phyloP scores from a whole-genome alignment of 129 eudicot species.

The Cynara cardunculus region DNA sequence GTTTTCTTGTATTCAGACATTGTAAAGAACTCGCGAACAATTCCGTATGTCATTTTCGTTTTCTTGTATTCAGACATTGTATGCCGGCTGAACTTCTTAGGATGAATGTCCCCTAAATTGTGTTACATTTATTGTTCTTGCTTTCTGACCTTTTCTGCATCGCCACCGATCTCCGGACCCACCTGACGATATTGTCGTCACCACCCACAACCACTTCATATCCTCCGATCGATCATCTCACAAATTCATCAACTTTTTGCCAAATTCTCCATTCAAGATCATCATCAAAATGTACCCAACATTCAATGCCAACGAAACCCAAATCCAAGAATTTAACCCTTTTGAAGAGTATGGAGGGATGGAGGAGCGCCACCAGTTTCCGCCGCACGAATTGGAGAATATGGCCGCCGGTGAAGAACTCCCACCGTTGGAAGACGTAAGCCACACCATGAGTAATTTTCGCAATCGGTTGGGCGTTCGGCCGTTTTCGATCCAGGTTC shows the following conservation, averaged over 20 bases:
- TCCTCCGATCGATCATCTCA: background rate
- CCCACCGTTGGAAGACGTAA: conserved; percentile 16
- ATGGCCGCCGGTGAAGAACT: background rate
- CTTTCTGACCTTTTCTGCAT: background rate
- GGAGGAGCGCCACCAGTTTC: background rate
- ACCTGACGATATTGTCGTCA: background rate
- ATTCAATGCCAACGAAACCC: background rate
- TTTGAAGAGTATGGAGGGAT: background rate
- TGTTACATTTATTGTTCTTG: background rate
- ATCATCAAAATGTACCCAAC: conserved; percentile 11
- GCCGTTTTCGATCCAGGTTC: background rate
- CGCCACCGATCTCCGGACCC: background rate
- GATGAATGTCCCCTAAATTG: background rate
- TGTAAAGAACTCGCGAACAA: too few relatives aligned
- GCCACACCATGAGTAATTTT: background rate
- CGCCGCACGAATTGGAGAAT: background rate
- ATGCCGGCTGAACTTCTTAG: background rate
- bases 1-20: conserved; percentile 6
- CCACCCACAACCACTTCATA: background rate
- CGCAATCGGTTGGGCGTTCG: background rate
- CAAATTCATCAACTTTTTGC: background rate
- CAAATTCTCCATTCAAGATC: background rate
- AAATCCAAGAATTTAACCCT: background rate
- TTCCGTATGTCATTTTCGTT: background rate
- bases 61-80: conserved; percentile 3